phyloP scores from a whole-genome alignment of 345 rosid species.

The Zanthoxylum bungeanum region DNA sequence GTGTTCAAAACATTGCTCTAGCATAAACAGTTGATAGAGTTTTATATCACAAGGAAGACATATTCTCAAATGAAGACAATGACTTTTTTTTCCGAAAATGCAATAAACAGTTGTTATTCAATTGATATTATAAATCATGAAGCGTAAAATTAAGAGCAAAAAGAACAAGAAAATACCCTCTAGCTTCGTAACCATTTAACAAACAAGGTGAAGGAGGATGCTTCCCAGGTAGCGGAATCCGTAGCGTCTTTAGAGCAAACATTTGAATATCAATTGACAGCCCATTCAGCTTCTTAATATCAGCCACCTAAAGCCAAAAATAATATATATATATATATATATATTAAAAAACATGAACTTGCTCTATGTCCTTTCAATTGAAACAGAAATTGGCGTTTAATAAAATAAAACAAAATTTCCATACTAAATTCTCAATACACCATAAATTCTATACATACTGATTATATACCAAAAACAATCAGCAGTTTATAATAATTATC shows the following conservation, averaged over 20 bases:
- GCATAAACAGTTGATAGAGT: too few relatives aligned
- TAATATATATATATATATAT: too few relatives aligned
- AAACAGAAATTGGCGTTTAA: background rate
- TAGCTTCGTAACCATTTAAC: slow-evolving; percentile 34
- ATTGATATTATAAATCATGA: background rate
- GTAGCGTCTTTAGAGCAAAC: slow-evolving; percentile 76
- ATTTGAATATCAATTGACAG: slow-evolving; percentile 84
- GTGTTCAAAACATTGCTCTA: background rate
- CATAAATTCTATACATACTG: background rate
- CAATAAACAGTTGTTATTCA: background rate
- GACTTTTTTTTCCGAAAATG: background rate
- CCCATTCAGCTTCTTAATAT: slow-evolving; percentile 77
- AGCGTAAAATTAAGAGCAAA: background rate
- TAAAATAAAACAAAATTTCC: background rate
- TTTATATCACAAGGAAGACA: background rate
- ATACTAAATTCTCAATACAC: background rate
- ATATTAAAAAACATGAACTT: too few relatives aligned
- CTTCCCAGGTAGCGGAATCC: slow-evolving; percentile 83
- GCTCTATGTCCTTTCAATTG: too few relatives aligned
- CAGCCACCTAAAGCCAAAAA: slow-evolving; percentile 62
- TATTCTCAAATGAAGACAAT: background rate
- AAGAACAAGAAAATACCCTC: slow-evolving; percentile 36
- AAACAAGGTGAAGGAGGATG: slow-evolving; percentile 74
- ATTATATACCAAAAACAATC: slow-evolving; percentile 17
- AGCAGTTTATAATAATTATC: slow-evolving; percentile 43